Percentiles rank a stretch among this genome's conserved stretches.
Evolutionary conservation across 306 rosid genomes (phyloP).

Genomic region (Luffa aegyptiaca): DNA sequence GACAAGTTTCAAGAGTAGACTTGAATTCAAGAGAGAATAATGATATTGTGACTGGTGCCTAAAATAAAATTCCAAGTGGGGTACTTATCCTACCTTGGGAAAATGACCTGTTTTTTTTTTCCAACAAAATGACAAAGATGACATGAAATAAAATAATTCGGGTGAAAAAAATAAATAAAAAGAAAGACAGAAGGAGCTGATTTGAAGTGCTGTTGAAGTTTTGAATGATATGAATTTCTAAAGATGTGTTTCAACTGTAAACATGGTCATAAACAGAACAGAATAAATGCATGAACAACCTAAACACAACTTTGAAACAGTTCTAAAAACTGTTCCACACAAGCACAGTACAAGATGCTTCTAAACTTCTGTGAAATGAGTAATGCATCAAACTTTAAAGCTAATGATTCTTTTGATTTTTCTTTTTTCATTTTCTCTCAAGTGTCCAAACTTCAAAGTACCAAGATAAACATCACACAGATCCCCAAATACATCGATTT

Average conservation of each 20-base stretch:
- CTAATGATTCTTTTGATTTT: not conserved
- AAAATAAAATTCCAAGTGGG: not conserved
- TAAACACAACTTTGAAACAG: not conserved
- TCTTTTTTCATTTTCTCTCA: not conserved
- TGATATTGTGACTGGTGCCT: not conserved
- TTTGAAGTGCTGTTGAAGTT: not conserved
- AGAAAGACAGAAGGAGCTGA: not conserved
- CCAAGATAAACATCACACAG: conserved; percentile 12
- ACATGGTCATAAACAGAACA: not conserved
- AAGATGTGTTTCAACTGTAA: not conserved
- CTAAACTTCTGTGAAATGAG: not conserved
- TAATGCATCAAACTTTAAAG: not conserved
- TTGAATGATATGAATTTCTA: not conserved
- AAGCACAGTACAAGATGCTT: not conserved
- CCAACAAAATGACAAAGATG: not conserved
- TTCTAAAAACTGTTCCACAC: not conserved
- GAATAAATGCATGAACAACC: not conserved
- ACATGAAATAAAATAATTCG: not conserved
- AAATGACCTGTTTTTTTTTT: not conserved
- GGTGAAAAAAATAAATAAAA: not conserved
- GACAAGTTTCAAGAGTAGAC: not conserved
- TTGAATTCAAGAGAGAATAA: conserved; percentile 4
- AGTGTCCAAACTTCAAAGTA: not conserved
- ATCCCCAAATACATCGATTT: conserved; percentile 4
- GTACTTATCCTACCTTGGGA: not conserved